phyloP scores from a whole-genome alignment of 192 early-diverging fungal genomes.

The Backusella tarrabulga region DNA sequence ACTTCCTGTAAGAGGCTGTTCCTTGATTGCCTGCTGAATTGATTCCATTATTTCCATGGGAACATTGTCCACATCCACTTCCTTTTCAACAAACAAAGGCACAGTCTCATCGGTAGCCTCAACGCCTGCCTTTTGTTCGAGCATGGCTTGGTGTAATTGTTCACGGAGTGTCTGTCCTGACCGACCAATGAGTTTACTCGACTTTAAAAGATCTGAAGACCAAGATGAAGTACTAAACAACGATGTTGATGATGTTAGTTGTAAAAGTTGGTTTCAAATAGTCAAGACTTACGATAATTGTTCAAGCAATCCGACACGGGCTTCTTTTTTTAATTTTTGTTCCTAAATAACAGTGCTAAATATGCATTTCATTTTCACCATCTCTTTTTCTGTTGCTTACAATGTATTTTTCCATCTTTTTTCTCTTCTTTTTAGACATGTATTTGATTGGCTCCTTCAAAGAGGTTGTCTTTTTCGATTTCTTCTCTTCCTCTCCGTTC shows the following conservation, averaged over 20 bases:
- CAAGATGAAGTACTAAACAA: conserved; percentile 54
- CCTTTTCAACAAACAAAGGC: conserved; percentile 54
- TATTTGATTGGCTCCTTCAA: conserved; percentile 30
- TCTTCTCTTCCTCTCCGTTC: background rate
- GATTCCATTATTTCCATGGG: background rate
- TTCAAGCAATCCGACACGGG: conserved; percentile 63
- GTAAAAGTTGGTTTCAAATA: background rate
- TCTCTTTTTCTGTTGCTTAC: conserved; percentile 34
- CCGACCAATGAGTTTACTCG: conserved; percentile 65
- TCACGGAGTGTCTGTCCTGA: conserved; percentile 62
- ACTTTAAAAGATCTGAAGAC: conserved; percentile 67
- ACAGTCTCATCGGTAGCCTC: conserved; percentile 56
- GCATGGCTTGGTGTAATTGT: conserved; percentile 60
- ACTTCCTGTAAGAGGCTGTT: conserved; percentile 38
- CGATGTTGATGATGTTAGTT: too few relatives aligned
- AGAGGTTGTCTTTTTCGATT: background rate
- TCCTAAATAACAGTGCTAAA: conserved; percentile 40
- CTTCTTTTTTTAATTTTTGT: conserved; percentile 81
- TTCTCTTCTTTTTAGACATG: conserved; percentile 72
- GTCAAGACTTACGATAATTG: conserved; percentile 45
- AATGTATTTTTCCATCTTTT: conserved; percentile 78
- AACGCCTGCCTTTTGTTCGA: conserved; percentile 66
- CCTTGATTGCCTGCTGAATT: conserved; percentile 17
- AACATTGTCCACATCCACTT: conserved; percentile 30
- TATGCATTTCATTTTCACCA: background rate